Evolutionary conservation across 495 filamentous ascomycete genomes (phyloP).

Genomic region (Talaromyces nanjingensis): DNA sequence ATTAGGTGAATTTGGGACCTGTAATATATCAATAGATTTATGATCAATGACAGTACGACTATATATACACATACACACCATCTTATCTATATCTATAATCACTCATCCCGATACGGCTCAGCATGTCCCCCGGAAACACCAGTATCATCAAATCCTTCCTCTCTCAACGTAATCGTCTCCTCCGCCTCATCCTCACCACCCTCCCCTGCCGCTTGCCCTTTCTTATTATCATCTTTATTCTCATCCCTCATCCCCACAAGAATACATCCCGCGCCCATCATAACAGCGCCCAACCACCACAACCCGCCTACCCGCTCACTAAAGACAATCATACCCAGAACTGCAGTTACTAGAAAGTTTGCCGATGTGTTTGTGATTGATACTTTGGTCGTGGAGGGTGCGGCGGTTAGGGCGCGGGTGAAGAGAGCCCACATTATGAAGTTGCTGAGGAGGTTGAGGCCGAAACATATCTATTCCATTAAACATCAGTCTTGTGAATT

Average conservation of each 20-base stretch:
- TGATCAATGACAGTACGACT: background rate
- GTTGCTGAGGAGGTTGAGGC: slow-evolving; percentile 82
- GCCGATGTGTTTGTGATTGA: slow-evolving; percentile 87
- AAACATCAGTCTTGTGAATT: no score
- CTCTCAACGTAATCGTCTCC: background rate
- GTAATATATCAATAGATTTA: slow-evolving; percentile 8
- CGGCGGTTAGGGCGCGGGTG: slow-evolving; percentile 74
- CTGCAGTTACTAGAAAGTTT: slow-evolving; percentile 86
- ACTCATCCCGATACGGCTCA: slow-evolving; percentile 7
- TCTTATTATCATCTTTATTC: background rate
- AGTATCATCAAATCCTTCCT: background rate
- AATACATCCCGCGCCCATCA: slow-evolving; percentile 86
- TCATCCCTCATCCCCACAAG: slow-evolving; percentile 77
- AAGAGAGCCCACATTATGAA: slow-evolving; percentile 89
- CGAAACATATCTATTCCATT: slow-evolving; percentile 86
- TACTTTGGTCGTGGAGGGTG: slow-evolving; percentile 80
- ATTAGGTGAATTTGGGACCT: slow-evolving; percentile 15
- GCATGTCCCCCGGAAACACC: background rate
- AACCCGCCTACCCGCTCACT: slow-evolving; percentile 62
- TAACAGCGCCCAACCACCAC: slow-evolving; percentile 82
- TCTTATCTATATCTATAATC: background rate
- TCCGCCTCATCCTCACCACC: slow-evolving; percentile 9
- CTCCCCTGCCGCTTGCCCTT: background rate
- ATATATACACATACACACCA: background rate
- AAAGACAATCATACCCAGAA: slow-evolving; percentile 74